These are phyloP conservation scores for Selaginella tamariscina DNA, from an alignment of 75 land plant genomes.

Conservation along the genomic window DNA sequence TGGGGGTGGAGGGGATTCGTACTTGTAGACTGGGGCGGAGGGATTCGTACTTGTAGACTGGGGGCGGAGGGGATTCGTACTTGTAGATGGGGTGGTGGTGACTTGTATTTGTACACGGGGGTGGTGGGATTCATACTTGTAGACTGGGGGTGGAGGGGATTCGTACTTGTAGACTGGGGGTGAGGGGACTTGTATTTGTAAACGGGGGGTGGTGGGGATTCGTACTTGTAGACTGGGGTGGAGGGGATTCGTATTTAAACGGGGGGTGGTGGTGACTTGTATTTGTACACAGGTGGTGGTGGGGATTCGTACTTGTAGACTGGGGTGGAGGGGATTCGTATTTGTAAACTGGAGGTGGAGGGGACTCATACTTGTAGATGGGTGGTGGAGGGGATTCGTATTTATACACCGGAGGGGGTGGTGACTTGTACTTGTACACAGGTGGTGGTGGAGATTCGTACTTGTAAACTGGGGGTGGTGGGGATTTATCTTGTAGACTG, in stretches of 20 bases:
- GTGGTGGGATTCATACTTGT: background rate
- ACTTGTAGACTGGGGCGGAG: conserved; percentile 5
- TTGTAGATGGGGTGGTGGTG: background rate
- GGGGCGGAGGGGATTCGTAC: conserved; percentile 11
- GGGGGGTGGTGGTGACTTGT: background rate
- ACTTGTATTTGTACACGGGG: too few relatives aligned
- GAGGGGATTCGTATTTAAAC: background rate
- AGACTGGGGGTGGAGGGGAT: background rate
- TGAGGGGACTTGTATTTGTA: background rate
- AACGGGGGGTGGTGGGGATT: background rate
- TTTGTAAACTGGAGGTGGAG: background rate
- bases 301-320: background rate
- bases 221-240: background rate
- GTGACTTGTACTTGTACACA: conserved; percentile 6
- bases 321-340: background rate
- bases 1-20: conserved; percentile 10
- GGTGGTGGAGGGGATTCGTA: conserved; percentile 7
- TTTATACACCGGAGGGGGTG: background rate
- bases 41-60: background rate
- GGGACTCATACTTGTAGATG: conserved; percentile 4
- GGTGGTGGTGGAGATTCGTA: conserved; percentile 9
- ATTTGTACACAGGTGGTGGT: background rate
- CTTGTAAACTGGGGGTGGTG: conserved; percentile 6
- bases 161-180: background rate
- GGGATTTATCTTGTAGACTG: background rate